Base-by-base conservation (phyloP, 495 filamentous ascomycete species). In the Xylaria acuta region DNA sequence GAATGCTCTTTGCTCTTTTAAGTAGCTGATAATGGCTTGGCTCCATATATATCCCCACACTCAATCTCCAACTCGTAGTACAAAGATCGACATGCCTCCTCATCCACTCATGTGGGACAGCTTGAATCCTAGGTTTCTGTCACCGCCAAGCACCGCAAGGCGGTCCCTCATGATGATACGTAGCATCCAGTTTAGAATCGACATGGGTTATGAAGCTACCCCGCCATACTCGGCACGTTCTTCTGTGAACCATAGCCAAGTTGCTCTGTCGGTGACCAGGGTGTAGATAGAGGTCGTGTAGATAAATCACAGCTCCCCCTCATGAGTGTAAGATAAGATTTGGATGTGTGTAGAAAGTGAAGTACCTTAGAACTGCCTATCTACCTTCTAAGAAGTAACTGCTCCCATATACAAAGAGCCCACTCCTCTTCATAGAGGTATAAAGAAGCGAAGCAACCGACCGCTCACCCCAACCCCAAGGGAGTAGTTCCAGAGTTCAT, bases 171-270 rank as follows among this genome's bases (percentile, higher is more conserved):
- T n/a, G 22, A 67, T 67, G 30, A 36, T 56, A 67, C 32, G 36
- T 67, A 40, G 8, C 36, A 56, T 67, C 14, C 30, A 34, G 7
- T 51, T 20, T 51, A 40, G n/a, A 54, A 68, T 25, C 27, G 38
- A 41, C 36, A 41, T 58, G 22, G 66, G 41, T 54, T 54, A 14
- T 36, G 45, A 54, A 64, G 41, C 58, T 64, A 71, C 54, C 67
- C 67, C 67, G 67, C 67, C 30, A 63, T 63, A 11, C 5, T 63
- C 56, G 18, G n/a, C 54, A 47, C 5, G 12, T n/a, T 30, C 38
- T 32, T 18, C 41, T 1, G 7, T 8, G 32, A 67, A 41, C 22
- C 18, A 38, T 30, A 43, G n/a, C 49, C 30, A 7, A 34, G 64
- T 27, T 14, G n/a, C 32, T 69, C 16, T n/a, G 12, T 58, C 22